Conservation (phyloP, 1,284 basidiomycete species). For the Moesziomyces sp. region DNA sequence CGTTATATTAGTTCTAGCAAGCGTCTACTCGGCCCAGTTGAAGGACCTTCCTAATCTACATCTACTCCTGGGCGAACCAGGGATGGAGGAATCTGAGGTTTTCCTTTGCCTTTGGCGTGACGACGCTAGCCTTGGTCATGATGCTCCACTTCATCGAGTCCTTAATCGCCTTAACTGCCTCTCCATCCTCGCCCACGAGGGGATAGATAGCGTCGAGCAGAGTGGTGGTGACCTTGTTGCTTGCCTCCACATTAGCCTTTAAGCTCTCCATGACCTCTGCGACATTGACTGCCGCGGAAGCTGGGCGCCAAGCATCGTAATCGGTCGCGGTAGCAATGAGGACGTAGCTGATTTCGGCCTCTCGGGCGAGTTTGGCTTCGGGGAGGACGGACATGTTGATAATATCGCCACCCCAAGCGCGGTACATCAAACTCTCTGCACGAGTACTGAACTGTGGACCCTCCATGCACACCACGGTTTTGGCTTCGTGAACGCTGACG, state of each 20-base stretch:
- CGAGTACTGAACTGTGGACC: conserved; percentile 92
- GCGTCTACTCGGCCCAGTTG: conserved; percentile 1
- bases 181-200: conserved; percentile 42
- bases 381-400: conserved; percentile 87
- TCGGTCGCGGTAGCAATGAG: conserved; percentile 67
- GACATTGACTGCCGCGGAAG: conserved; percentile 83
- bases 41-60: background rate
- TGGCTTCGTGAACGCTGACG: conserved; percentile 75
- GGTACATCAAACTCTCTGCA: conserved; percentile 94
- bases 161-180: conserved; percentile 39
- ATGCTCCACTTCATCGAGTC: conserved; percentile 70
- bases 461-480: conserved; percentile 95
- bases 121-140: conserved; percentile 78
- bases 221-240: conserved; percentile 76
- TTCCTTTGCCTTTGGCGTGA: conserved; percentile 76
- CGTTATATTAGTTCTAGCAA: background rate
- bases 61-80: conserved; percentile 54
- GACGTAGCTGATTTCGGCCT: conserved; percentile 80
- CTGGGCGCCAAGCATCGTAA: conserved; percentile 73
- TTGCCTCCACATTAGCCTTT: conserved; percentile 83
- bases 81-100: conserved; percentile 81
- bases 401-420: conserved; percentile 79
- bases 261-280: conserved; percentile 89
- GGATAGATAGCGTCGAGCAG: conserved; percentile 81
- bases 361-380: conserved; percentile 93